These are phyloP conservation scores for Colletotrichum lentis DNA, from an alignment of 2,329 filamentous ascomycete genomes.

Conservation along the genomic window DNA sequence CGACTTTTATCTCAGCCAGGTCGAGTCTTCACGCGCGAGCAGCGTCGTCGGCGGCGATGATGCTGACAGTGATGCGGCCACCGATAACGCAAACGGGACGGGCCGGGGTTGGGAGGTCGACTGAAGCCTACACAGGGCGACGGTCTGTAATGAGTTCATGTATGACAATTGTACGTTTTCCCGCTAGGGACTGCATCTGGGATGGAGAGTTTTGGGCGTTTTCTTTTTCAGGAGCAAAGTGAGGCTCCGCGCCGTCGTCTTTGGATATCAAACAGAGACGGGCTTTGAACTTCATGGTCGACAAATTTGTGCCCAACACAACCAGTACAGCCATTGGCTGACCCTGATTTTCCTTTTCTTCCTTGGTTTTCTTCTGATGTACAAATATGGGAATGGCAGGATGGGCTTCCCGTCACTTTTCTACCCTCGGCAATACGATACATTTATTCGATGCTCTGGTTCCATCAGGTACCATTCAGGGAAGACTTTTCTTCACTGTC, in stretches of 20 bases:
- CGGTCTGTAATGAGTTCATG: conserved; percentile 31
- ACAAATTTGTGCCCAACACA: neutral
- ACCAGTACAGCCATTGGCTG: neutral
- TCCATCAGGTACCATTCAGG: neutral
- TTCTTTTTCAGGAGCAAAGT: conserved; percentile 16
- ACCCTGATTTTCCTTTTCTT: conserved; percentile 1
- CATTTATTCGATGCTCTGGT: conserved; percentile 19
- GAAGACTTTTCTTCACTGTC: conserved; percentile 2
- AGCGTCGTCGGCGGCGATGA: conserved; percentile 30
- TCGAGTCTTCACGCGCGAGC: conserved; percentile 45
- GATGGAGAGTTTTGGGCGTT: conserved; percentile 25
- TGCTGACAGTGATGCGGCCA: conserved; percentile 34
- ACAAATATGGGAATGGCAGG: conserved; percentile 15
- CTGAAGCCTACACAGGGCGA: conserved; percentile 25
- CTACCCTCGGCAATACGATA: conserved; percentile 12
- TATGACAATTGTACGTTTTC: conserved; percentile 35
- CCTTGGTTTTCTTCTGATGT: conserved; percentile 14
- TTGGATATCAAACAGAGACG: conserved; percentile 14
- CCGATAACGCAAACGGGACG: conserved; percentile 29
- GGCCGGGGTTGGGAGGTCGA: conserved; percentile 38
- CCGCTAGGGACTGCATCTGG: conserved; percentile 23
- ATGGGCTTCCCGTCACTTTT: conserved; percentile 4
- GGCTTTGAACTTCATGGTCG: neutral
- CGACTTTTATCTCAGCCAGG: conserved; percentile 50
- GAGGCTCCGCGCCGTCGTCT: conserved; percentile 8